These are phyloP conservation scores for Plasmodium gaboni DNA, from an alignment of 169 alveolate species.

Conservation along the genomic window DNA sequence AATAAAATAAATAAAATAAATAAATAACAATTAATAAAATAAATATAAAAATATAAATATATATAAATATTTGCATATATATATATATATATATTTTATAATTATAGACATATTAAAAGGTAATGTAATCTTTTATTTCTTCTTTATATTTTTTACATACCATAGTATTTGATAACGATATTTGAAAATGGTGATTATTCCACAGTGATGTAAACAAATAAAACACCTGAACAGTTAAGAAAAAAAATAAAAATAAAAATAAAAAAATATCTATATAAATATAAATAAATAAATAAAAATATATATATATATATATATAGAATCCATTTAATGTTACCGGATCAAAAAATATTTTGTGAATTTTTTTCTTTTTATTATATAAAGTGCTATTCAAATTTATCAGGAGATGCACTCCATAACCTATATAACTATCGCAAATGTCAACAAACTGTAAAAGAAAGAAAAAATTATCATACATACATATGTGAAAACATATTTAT, in stretches of 20 bases:
- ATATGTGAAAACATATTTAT: background rate
- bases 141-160: slow-evolving; percentile 36
- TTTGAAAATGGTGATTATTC: slow-evolving; percentile 60
- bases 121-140: background rate
- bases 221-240: slow-evolving; percentile 21
- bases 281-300: no score
- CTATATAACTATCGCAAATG: slow-evolving; percentile 49
- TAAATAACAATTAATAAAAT: background rate
- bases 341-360: slow-evolving; percentile 64
- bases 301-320: background rate
- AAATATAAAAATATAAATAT: no score
- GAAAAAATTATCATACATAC: background rate
- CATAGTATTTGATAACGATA: slow-evolving; percentile 67
- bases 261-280: background rate
- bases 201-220: slow-evolving; percentile 45
- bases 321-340: slow-evolving; percentile 25
- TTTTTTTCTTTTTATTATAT: slow-evolving; percentile 50
- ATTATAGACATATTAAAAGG: no score
- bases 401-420: slow-evolving; percentile 32
- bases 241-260: slow-evolving; percentile 2
- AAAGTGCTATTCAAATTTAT: slow-evolving; percentile 27
- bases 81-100: no score
- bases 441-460: slow-evolving; percentile 36
- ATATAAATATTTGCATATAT: slow-evolving; percentile 9
- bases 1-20: background rate